A percentile compares a stretch with the other conserved stretches of the same genome.
These are phyloP conservation scores for Didymella segeticola DNA, from an alignment of 2,329 filamentous ascomycete genomes.

Conservation along the genomic window DNA sequence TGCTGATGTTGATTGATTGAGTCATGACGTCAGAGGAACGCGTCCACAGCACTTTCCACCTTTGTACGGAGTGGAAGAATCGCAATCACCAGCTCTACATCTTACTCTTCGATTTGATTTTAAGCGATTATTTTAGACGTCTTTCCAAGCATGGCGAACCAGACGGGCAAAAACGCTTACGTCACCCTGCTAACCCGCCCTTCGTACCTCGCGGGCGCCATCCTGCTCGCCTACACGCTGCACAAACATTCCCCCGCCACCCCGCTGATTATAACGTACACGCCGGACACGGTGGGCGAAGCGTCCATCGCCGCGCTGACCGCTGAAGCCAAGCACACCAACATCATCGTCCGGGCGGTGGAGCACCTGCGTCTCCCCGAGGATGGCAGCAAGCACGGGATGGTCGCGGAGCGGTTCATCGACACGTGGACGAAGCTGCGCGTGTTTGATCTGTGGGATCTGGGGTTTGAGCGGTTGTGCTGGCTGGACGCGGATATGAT, in stretches of 20 bases:
- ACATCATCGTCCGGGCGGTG: conserved; percentile 51
- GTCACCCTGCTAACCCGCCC: conserved; percentile 60
- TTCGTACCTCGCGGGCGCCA: conserved; percentile 60
- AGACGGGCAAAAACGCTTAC: conserved; percentile 47
- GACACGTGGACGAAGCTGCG: conserved; percentile 64
- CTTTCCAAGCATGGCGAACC: too few species aligned
- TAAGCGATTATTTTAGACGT: too few species aligned
- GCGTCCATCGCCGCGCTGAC: conserved; percentile 52
- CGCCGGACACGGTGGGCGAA: conserved; percentile 50
- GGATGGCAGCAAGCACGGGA: conserved; percentile 38
- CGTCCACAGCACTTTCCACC: too few species aligned
- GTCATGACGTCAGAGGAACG: too few species aligned
- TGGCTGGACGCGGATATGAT: conserved; percentile 63
- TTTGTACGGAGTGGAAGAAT: too few species aligned
- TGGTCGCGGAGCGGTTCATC: conserved; percentile 59
- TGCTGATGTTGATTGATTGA: too few species aligned
- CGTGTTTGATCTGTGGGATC: conserved; percentile 56
- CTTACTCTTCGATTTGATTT: too few species aligned
- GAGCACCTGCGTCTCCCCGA: conserved; percentile 51
- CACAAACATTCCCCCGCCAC: conserved; percentile 54
- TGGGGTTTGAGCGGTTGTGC: conserved; percentile 49
- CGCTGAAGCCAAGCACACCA: conserved; percentile 50
- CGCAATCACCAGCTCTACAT: too few species aligned
- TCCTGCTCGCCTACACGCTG: conserved; percentile 59
- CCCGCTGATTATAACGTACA: conserved; percentile 60